These are phyloP conservation scores for Blastobotrys indianensis DNA, from an alignment of 1,139 yeast species.

Conservation along the genomic window DNA sequence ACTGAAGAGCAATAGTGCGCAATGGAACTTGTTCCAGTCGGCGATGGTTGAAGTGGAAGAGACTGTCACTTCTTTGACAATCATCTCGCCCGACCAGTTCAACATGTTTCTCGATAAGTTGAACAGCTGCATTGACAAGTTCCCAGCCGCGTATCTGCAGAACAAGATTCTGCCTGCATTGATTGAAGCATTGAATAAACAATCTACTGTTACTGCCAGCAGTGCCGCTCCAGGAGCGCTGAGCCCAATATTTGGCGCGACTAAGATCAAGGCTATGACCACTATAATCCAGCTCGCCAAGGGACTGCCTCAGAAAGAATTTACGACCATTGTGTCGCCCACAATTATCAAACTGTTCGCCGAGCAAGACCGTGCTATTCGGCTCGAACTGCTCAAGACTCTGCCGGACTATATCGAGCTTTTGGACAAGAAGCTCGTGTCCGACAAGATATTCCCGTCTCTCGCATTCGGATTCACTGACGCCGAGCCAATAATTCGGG, in stretches of 20 bases:
- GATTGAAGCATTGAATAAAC: conserved; percentile 26
- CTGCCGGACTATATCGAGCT: conserved; percentile 51
- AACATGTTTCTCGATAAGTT: conserved; percentile 47
- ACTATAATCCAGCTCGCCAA: conserved; percentile 32
- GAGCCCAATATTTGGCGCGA: conserved; percentile 15
- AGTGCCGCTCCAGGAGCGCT: not conserved
- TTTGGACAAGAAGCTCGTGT: conserved; percentile 57
- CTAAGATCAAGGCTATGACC: conserved; percentile 23
- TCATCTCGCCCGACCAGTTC: conserved; percentile 48
- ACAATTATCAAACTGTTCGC: conserved; percentile 57
- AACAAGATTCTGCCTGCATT: conserved; percentile 65
- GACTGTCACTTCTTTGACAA: conserved; percentile 48
- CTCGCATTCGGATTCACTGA: conserved; percentile 79
- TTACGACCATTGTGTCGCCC: conserved; percentile 51
- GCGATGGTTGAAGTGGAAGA: conserved; percentile 46
- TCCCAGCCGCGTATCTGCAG: conserved; percentile 59
- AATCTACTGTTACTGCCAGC: not conserved
- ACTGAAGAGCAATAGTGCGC: conserved; percentile 36
- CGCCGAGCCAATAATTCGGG: conserved; percentile 72
- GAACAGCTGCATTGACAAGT: conserved; percentile 32
- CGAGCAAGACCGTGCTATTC: conserved; percentile 67
- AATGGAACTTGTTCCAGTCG: conserved; percentile 35
- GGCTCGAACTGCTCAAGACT: conserved; percentile 62
- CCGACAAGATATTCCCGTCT: conserved; percentile 61
- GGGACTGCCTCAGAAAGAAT: conserved; percentile 38